These are phyloP conservation scores for Dictyostelium capitatum DNA, from an alignment of 78 protist genomes.

Conservation along the genomic window DNA sequence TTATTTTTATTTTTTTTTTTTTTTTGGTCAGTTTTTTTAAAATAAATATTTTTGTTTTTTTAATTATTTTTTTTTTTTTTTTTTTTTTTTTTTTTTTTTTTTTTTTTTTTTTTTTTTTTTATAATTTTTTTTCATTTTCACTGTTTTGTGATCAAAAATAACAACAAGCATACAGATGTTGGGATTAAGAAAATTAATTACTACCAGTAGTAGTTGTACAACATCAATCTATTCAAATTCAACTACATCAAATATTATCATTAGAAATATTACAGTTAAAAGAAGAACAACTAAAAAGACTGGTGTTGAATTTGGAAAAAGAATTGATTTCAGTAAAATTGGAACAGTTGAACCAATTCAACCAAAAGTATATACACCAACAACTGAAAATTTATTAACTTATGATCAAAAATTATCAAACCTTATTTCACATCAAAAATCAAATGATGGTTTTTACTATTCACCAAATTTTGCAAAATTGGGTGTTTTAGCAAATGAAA, in stretches of 20 bases:
- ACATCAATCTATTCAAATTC: not conserved
- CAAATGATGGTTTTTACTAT: not conserved
- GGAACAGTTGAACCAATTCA: conserved; percentile 40
- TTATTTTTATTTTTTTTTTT: too few relatives aligned
- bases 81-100: not conserved
- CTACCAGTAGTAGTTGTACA: not conserved
- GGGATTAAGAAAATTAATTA: conserved; percentile 6
- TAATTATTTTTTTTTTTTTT: not conserved
- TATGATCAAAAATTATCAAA: conserved; percentile 9
- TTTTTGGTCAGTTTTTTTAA: too few relatives aligned
- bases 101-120: not conserved
- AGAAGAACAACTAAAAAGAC: not conserved
- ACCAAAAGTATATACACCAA: not conserved
- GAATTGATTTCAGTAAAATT: not conserved
- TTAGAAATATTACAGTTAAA: not conserved
- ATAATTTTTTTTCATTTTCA: conserved; percentile 1
- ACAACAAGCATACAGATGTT: not conserved
- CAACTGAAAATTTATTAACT: not conserved
- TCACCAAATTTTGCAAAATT: conserved; percentile 44
- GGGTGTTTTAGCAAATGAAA: conserved; percentile 33
- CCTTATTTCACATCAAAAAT: not conserved
- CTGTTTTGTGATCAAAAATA: not conserved
- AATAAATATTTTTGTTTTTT: too few relatives aligned
- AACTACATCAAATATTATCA: not conserved
- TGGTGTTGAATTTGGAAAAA: conserved; percentile 21